phyloP scores from a whole-genome alignment of 176 grass and related monocot genomes.

The Melocanna baccifera region DNA sequence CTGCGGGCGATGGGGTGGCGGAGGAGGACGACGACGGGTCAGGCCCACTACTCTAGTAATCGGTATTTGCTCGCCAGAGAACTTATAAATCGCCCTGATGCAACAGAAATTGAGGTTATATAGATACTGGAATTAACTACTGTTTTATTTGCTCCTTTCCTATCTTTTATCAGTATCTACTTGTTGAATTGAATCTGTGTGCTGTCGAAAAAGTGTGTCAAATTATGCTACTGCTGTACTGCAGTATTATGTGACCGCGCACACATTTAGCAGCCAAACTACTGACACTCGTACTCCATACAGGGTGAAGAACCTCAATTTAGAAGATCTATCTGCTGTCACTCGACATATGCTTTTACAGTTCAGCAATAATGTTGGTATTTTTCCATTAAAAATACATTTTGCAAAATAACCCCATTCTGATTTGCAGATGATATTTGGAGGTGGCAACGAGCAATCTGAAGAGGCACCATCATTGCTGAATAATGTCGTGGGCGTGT shows the following conservation, averaged over 20 bases:
- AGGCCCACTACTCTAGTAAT: constrained; percentile 15
- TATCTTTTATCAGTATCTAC: neutral
- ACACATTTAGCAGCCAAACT: neutral
- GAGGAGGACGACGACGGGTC: constrained; percentile 65
- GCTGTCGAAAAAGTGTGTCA: neutral
- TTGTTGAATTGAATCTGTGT: constrained; percentile 5
- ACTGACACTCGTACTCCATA: neutral
- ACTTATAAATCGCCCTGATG: constrained; percentile 56
- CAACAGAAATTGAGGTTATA: constrained; percentile 90
- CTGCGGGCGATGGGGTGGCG: neutral
- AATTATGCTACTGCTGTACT: neutral
- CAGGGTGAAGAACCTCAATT: neutral
- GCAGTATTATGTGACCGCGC: neutral
- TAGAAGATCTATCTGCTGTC: neutral
- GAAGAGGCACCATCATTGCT: constrained; percentile 61
- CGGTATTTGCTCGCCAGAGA: constrained; percentile 89
- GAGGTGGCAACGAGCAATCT: constrained; percentile 47
- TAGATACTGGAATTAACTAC: neutral
- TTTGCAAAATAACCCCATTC: neutral
- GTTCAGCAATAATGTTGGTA: neutral
- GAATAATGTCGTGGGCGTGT: constrained; percentile 67
- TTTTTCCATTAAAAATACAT: neutral
- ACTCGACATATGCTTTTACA: neutral
- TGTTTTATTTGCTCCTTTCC: neutral
- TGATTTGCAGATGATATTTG: constrained; percentile 72